Evolutionary conservation across 1,139 yeast species (phyloP).

Genomic region (Taphrina pruni): DNA sequence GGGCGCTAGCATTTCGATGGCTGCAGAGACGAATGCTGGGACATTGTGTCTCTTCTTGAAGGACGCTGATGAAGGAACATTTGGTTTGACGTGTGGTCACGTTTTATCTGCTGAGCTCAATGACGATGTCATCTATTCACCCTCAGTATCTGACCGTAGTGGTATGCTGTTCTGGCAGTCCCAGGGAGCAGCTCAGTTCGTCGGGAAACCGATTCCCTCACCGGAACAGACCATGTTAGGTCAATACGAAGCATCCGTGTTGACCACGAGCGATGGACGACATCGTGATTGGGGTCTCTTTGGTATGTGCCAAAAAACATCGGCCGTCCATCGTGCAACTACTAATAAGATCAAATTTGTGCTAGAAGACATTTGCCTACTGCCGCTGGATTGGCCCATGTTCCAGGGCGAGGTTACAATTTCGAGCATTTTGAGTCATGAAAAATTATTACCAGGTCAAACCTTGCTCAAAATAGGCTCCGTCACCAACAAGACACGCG

Average conservation of each 20-base stretch:
- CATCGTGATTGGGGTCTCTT: slow-evolving; percentile 2
- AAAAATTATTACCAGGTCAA: not conserved
- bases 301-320: not conserved
- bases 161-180: not conserved
- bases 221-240: not conserved
- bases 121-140: not conserved
- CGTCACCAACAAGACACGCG: not conserved
- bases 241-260: not conserved
- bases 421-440: not conserved
- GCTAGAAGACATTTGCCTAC: not conserved
- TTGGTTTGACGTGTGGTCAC: not conserved
- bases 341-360: not conserved
- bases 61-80: not conserved
- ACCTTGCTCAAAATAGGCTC: not conserved
- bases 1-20: not conserved
- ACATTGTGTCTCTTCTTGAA: not conserved
- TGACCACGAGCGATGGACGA: not conserved
- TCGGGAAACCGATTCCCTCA: not conserved
- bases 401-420: not conserved
- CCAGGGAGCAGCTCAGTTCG: not conserved
- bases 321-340: not conserved
- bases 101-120: not conserved
- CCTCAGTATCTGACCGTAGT: not conserved
- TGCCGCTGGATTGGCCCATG: not conserved
- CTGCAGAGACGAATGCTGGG: not conserved